Evolutionary conservation across 1,284 basidiomycete species (phyloP).

Genomic region (Ustilago hordei): DNA sequence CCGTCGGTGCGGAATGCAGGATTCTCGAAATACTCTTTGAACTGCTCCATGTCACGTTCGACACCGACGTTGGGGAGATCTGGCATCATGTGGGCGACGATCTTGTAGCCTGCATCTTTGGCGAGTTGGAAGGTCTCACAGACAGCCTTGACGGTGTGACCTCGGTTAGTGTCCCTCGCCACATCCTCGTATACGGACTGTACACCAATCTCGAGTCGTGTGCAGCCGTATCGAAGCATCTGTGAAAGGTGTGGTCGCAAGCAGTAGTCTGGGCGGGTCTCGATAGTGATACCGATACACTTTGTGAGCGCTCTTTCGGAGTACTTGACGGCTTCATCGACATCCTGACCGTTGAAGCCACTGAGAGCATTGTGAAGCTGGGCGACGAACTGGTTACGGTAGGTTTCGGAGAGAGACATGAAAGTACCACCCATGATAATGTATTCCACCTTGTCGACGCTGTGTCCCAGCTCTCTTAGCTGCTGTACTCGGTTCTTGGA

Average conservation of each 20-base stretch:
- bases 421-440: slow-evolving; percentile 99
- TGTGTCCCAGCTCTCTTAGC: slow-evolving; percentile 91
- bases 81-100: slow-evolving; percentile 75
- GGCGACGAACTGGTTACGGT: slow-evolving; percentile 91
- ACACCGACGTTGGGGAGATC: slow-evolving; percentile 93
- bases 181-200: slow-evolving; percentile 99
- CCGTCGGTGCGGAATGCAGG: slow-evolving; percentile 97
- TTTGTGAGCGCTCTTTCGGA: slow-evolving; percentile 98
- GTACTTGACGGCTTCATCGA: slow-evolving; percentile 98
- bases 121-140: slow-evolving; percentile 97
- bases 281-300: slow-evolving; percentile 98
- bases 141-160: slow-evolving; percentile 95
- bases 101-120: slow-evolving; percentile 98
- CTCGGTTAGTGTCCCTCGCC: slow-evolving; percentile 94
- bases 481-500: slow-evolving; percentile 94
- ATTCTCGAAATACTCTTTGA: slow-evolving; percentile 98
- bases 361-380: slow-evolving; percentile 97
- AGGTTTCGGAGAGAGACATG: slow-evolving; percentile 98
- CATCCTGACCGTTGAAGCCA: slow-evolving; percentile 87
- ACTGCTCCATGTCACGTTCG: slow-evolving; percentile 97
- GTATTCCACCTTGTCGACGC: slow-evolving; percentile 98
- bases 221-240: slow-evolving; percentile 99
- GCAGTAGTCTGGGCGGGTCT: slow-evolving; percentile 98
- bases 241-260: slow-evolving; percentile 95
- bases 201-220: slow-evolving; percentile 96